Percentiles rank a stretch among this genome's conserved stretches.
These are phyloP conservation scores for Halocafeteria seosinensis DNA, from an alignment of 108 stramenopile species.

Conservation along the genomic window DNA sequence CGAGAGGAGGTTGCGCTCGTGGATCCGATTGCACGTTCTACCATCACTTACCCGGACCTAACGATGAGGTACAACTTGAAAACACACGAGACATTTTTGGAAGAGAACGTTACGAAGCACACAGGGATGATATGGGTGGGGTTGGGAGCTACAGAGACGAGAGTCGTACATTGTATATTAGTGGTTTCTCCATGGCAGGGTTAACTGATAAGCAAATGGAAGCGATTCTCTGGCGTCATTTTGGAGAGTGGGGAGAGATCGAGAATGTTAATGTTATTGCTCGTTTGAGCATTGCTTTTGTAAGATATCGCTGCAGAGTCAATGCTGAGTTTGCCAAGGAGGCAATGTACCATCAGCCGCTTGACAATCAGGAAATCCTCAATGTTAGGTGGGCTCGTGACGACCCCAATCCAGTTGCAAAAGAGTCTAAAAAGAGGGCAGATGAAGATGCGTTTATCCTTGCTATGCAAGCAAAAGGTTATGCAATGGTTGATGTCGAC, in stretches of 20 bases:
- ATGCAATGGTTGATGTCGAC: no score
- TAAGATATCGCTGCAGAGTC: conserved; percentile 16
- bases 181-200: not conserved
- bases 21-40: conserved; percentile 23
- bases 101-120: conserved; percentile 22
- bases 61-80: conserved; percentile 14
- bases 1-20: conserved; percentile 20
- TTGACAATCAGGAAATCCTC: conserved; percentile 20
- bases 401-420: conserved; percentile 34
- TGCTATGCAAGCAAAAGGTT: conserved; percentile 14
- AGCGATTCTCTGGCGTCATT: conserved; percentile 14
- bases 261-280: conserved; percentile 26
- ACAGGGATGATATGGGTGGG: conserved; percentile 31
- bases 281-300: conserved; percentile 22
- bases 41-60: conserved; percentile 23
- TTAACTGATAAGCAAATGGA: not conserved
- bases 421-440: conserved; percentile 24
- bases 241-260: conserved; percentile 38
- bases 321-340: conserved; percentile 23
- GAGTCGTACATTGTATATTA: conserved; percentile 7
- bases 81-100: conserved; percentile 28
- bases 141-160: conserved; percentile 14
- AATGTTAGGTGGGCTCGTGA: conserved; percentile 30
- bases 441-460: conserved; percentile 22
- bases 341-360: conserved; percentile 26